phyloP scores from a whole-genome alignment of 75 land plant species.

The Cupressus sempervirens region DNA sequence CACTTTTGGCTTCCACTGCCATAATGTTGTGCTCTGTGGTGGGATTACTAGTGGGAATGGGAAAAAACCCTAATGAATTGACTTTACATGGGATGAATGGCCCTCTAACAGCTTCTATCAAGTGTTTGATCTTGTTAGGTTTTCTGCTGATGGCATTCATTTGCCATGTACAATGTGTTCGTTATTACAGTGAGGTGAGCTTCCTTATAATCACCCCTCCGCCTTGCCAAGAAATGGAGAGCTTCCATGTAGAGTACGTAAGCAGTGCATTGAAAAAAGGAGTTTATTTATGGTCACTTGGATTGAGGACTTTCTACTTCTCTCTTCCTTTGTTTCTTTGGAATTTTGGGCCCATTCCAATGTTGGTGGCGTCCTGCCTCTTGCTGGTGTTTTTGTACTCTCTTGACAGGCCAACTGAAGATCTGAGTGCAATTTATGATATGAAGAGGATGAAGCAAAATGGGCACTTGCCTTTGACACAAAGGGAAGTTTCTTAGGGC shows the following conservation, averaged over 20 bases:
- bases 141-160: conserved; percentile 33
- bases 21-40: conserved; percentile 27
- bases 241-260: not conserved
- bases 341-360: not conserved
- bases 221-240: not conserved
- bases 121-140: conserved; percentile 16
- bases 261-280: not conserved
- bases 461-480: too few relatives aligned
- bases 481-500: too few relatives aligned
- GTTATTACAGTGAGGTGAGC: conserved; percentile 35
- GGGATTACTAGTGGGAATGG: conserved; percentile 20
- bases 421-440: not conserved
- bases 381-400: not conserved
- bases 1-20: conserved; percentile 41
- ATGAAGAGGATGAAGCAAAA: too few relatives aligned
- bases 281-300: not conserved
- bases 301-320: not conserved
- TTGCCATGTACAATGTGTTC: conserved; percentile 32
- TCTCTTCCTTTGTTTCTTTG: not conserved
- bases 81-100: conserved; percentile 12
- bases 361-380: not conserved
- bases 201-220: conserved; percentile 22
- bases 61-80: not conserved
- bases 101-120: conserved; percentile 7
- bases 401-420: not conserved